These are phyloP conservation scores for Teunomyces atbi DNA, from an alignment of 805 yeast species.

Conservation along the genomic window DNA sequence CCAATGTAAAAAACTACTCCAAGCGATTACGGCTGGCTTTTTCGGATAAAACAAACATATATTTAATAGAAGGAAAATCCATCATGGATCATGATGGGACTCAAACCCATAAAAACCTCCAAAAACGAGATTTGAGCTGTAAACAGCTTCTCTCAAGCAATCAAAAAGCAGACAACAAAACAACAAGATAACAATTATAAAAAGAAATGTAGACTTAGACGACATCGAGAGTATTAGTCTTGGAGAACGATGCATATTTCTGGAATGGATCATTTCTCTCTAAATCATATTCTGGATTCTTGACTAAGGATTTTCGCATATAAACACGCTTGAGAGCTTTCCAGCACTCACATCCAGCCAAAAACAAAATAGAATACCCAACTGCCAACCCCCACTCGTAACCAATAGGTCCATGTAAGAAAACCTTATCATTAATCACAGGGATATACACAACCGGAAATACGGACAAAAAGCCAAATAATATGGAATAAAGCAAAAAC, in stretches of 20 bases:
- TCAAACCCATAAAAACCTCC: slow-evolving; percentile 11
- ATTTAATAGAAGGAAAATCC: slow-evolving; percentile 6
- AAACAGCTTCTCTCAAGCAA: not conserved
- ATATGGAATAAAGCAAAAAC: slow-evolving; percentile 37
- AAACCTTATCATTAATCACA: slow-evolving; percentile 39
- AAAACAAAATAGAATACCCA: slow-evolving; percentile 28
- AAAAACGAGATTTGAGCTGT: not conserved
- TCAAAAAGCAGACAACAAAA: not conserved
- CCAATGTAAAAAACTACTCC: too few species aligned
- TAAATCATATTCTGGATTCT: slow-evolving; percentile 37
- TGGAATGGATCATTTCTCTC: slow-evolving; percentile 41
- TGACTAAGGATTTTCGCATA: slow-evolving; percentile 17
- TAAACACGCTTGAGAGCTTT: slow-evolving; percentile 40
- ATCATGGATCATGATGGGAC: slow-evolving; percentile 9
- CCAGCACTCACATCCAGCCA: slow-evolving; percentile 36
- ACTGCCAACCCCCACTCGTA: slow-evolving; percentile 41
- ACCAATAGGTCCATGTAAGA: slow-evolving; percentile 36
- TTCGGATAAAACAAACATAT: not conserved
- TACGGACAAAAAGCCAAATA: slow-evolving; percentile 35
- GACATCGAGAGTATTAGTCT: slow-evolving; percentile 32
- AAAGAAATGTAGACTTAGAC: slow-evolving; percentile 1
- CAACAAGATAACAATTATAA: not conserved
- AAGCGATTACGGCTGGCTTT: too few species aligned
- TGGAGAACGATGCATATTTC: slow-evolving; percentile 40
- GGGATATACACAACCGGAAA: slow-evolving; percentile 43